These are phyloP conservation scores for Scutellaria baicalensis DNA, from an alignment of 257 asterid genomes.

Conservation along the genomic window DNA sequence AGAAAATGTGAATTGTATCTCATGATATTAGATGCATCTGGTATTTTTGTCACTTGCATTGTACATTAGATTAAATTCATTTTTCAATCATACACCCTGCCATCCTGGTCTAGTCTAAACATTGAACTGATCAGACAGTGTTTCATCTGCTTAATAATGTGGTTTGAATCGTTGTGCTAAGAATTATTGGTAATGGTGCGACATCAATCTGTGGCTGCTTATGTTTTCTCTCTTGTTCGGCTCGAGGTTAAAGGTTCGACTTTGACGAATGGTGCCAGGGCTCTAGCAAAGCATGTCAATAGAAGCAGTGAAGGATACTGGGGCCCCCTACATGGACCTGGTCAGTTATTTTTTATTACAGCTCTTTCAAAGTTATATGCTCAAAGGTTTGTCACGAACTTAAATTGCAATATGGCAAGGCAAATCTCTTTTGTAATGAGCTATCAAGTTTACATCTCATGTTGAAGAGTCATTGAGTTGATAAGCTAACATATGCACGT, in stretches of 20 bases:
- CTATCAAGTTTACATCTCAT: not conserved
- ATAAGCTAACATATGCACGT: too few relatives aligned
- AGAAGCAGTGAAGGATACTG: constrained; percentile 70
- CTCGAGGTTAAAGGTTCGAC: constrained; percentile 61
- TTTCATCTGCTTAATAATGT: not conserved
- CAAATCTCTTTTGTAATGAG: not conserved
- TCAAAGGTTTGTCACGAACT: not conserved
- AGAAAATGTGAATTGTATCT: not conserved
- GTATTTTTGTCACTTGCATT: not conserved
- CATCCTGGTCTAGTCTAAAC: not conserved
- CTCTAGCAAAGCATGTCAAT: constrained; percentile 63
- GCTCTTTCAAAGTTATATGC: not conserved
- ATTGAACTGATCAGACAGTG: not conserved
- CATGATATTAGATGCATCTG: not conserved
- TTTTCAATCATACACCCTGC: too few relatives aligned
- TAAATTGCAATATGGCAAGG: not conserved
- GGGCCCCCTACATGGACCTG: constrained; percentile 66
- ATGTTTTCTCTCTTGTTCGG: constrained; percentile 14
- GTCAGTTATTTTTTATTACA: constrained; percentile 36
- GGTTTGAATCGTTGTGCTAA: not conserved
- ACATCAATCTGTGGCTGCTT: constrained; percentile 4
- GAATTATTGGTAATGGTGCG: not conserved
- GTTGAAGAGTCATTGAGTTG: too few relatives aligned
- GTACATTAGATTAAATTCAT: not conserved
- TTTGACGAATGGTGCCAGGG: constrained; percentile 84